Evolutionary conservation across 1,139 yeast species (phyloP).

Genomic region (Kazachstania sp.): DNA sequence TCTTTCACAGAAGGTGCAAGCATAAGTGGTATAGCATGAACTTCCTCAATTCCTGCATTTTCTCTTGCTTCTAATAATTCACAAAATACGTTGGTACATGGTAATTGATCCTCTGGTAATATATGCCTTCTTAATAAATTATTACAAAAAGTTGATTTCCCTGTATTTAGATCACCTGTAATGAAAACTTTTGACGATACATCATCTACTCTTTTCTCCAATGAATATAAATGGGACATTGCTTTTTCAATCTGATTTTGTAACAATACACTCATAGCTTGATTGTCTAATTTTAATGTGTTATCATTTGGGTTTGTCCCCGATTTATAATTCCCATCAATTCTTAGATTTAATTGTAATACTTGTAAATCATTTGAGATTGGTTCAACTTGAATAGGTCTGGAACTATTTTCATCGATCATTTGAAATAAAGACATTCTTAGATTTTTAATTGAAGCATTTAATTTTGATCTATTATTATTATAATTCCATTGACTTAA

Average conservation of each 20-base stretch:
- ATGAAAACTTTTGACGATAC: slow-evolving; percentile 89
- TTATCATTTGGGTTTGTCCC: slow-evolving; percentile 4
- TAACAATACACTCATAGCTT: slow-evolving; percentile 25
- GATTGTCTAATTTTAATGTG: slow-evolving; percentile 19
- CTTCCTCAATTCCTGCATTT: slow-evolving; percentile 73
- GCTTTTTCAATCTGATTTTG: slow-evolving; percentile 31
- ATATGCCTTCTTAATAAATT: slow-evolving; percentile 71
- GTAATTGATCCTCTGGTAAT: slow-evolving; percentile 94
- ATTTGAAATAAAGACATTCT: slow-evolving; percentile 19
- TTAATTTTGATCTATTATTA: slow-evolving; percentile 23
- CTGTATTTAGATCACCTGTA: slow-evolving; percentile 95
- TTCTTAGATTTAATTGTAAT: slow-evolving; percentile 22
- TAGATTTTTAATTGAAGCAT: slow-evolving; percentile 18
- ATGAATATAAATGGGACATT: slow-evolving; percentile 58
- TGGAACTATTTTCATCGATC: slow-evolving; percentile 19
- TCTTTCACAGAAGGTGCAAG: slow-evolving; percentile 20
- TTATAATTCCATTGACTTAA: slow-evolving; percentile 30
- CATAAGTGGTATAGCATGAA: slow-evolving; percentile 79
- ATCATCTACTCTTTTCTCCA: slow-evolving; percentile 81
- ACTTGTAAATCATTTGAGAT: slow-evolving; percentile 14
- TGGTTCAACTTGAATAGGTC: slow-evolving; percentile 23
- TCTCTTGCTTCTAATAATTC: slow-evolving; percentile 83
- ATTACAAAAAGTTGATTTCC: slow-evolving; percentile 93
- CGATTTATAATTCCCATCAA: slow-evolving; percentile 22
- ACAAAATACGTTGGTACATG: slow-evolving; percentile 93